Evolutionary conservation across 441 rosid species (phyloP).

Genomic region (Erodium chrysanthum): DNA sequence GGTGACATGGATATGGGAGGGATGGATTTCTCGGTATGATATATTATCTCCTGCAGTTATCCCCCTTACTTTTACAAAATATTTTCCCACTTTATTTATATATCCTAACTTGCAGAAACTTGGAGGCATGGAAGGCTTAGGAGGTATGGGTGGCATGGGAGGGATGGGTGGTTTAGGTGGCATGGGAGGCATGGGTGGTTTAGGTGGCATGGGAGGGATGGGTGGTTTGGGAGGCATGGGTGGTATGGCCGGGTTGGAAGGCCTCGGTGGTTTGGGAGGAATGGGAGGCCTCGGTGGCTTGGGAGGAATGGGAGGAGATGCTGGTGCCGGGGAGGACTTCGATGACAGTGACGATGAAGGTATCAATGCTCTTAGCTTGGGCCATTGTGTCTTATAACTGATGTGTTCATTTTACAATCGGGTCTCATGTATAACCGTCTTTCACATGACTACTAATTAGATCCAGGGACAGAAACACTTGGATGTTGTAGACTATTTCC

Average conservation of each 20-base stretch:
- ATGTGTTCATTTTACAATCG: not conserved
- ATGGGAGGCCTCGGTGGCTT: not conserved
- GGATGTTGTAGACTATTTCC: too few relatives aligned
- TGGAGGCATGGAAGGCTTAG: conserved; percentile 24
- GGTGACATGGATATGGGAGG: conserved; percentile 66
- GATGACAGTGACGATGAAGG: conserved; percentile 88
- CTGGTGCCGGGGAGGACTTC: conserved; percentile 25
- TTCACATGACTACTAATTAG: not conserved
- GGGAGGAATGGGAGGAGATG: not conserved
- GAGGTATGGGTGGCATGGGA: too few relatives aligned
- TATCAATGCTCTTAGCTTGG: conserved; percentile 17
- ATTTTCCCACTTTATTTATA: not conserved
- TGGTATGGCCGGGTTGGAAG: conserved; percentile 25
- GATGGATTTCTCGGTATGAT: conserved; percentile 65
- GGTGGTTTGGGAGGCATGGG: conserved; percentile 13
- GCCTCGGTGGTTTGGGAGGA: not conserved
- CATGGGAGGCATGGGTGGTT: not conserved
- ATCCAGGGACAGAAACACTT: too few relatives aligned
- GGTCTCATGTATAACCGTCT: not conserved
- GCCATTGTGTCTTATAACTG: not conserved
- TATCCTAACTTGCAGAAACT: conserved; percentile 31
- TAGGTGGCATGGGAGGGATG: too few relatives aligned
- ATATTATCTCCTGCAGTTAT: not conserved
- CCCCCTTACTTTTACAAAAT: not conserved
- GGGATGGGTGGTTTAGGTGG: not conserved